Conservation (phyloP, 768 basidiomycete genomes). For the Suillus cothurnatus region DNA sequence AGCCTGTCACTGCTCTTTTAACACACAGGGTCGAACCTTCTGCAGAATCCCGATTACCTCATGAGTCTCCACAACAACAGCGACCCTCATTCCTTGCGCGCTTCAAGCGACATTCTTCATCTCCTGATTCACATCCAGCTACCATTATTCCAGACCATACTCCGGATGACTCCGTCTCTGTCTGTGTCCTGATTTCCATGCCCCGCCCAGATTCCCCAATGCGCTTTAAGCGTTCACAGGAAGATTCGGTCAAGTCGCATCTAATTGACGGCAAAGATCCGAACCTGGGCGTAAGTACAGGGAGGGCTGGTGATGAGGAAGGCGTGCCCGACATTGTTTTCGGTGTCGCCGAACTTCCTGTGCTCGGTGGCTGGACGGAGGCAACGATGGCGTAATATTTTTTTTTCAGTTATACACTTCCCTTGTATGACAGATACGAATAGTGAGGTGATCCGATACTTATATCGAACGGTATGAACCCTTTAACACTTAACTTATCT, state of each 20-base stretch:
- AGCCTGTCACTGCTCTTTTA: conserved; percentile 35
- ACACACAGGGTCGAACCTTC: conserved; percentile 16
- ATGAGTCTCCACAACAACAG: neutral
- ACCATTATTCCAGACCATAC: conserved; percentile 8
- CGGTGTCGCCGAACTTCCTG: conserved; percentile 44
- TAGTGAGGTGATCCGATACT: neutral
- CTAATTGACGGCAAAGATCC: conserved; percentile 9
- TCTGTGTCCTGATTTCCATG: conserved; percentile 63
- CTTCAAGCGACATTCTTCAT: conserved; percentile 6
- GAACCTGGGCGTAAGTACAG: conserved; percentile 16
- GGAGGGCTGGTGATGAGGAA: conserved; percentile 32
- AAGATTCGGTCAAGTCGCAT: conserved; percentile 25
- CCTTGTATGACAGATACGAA: neutral
- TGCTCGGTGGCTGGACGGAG: neutral
- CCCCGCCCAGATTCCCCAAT: conserved; percentile 38
- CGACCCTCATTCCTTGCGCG: conserved; percentile 10
- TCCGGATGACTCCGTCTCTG: conserved; percentile 44
- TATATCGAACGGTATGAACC: neutral
- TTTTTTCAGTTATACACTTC: neutral
- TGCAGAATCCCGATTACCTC: neutral
- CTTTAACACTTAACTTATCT: neutral
- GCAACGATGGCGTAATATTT: neutral
- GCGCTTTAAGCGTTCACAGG: conserved; percentile 6
- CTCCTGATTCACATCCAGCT: conserved; percentile 10
- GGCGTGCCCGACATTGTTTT: conserved; percentile 51